Conservation (phyloP, 1,139 yeast species). For the Kurtzmaniella quercitrusa region DNA sequence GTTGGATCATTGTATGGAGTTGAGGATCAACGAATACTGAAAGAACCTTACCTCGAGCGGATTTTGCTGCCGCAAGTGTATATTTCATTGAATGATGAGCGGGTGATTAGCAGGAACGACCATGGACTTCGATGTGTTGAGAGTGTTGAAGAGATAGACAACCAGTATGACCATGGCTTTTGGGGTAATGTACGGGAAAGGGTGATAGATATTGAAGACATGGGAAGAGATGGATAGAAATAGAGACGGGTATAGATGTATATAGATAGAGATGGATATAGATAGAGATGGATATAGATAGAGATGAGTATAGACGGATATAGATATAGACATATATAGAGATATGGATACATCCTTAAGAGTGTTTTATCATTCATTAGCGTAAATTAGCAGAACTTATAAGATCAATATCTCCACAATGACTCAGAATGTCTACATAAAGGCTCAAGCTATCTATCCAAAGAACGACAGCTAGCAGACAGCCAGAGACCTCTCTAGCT, state of each 20-base stretch:
- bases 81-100: slow-evolving; percentile 25
- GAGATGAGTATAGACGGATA: no score
- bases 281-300: no score
- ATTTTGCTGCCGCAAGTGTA: slow-evolving; percentile 16
- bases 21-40: not conserved
- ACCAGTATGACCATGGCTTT: slow-evolving; percentile 70
- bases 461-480: no score
- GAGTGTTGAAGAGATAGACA: slow-evolving; percentile 48
- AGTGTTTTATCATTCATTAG: no score
- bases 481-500: no score
- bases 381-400: no score
- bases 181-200: slow-evolving; percentile 40
- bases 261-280: no score
- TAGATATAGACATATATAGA: no score
- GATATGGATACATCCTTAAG: no score
- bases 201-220: slow-evolving; percentile 5
- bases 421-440: no score
- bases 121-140: slow-evolving; percentile 23
- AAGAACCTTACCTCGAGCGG: slow-evolving; percentile 14
- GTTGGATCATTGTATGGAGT: slow-evolving; percentile 27
- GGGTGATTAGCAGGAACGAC: slow-evolving; percentile 15
- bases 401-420: no score
- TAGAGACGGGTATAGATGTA: not conserved
- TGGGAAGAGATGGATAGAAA: not conserved
- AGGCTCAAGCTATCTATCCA: no score